These are phyloP conservation scores for Millerozyma miso DNA, from an alignment of 805 yeast species.

Conservation along the genomic window DNA sequence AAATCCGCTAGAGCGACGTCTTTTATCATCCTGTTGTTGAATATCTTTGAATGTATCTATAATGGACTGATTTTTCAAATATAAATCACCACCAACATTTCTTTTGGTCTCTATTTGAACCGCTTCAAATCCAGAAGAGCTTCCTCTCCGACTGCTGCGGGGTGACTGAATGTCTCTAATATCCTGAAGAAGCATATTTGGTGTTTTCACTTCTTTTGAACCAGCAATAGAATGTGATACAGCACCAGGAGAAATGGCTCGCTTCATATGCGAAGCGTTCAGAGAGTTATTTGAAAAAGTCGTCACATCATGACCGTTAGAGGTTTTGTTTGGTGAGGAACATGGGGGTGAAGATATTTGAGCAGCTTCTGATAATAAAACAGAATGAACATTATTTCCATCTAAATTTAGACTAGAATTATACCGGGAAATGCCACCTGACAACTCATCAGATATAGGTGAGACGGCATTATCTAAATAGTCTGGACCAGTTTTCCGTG, in stretches of 20 bases:
- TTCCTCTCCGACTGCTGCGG: slow-evolving; percentile 25
- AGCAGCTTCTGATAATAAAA: slow-evolving; percentile 29
- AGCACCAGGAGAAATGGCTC: slow-evolving; percentile 12
- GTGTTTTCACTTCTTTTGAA: slow-evolving; percentile 23
- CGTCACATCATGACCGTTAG: not conserved
- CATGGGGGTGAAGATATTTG: slow-evolving; percentile 13
- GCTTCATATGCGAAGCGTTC: slow-evolving; percentile 14
- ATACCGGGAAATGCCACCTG: slow-evolving; percentile 12
- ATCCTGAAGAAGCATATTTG: slow-evolving; percentile 27
- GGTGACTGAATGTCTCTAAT: slow-evolving; percentile 27
- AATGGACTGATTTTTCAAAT: slow-evolving; percentile 37
- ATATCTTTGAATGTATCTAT: slow-evolving; percentile 42
- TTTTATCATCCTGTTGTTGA: slow-evolving; percentile 36
- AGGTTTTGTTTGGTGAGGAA: not conserved
- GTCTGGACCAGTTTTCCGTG: slow-evolving; percentile 16
- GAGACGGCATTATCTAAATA: slow-evolving; percentile 23
- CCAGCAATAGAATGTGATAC: slow-evolving; percentile 18
- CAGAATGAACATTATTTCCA: slow-evolving; percentile 15
- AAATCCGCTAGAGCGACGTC: slow-evolving; percentile 31
- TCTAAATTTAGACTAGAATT: slow-evolving; percentile 12
- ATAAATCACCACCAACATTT: slow-evolving; percentile 43
- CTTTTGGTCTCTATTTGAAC: slow-evolving; percentile 43
- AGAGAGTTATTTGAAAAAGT: not conserved
- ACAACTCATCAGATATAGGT: slow-evolving; percentile 25
- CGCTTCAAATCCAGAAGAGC: slow-evolving; percentile 33